Conservation (phyloP, 2,329 filamentous ascomycete species). For the Neocatenulostroma microsporum region DNA sequence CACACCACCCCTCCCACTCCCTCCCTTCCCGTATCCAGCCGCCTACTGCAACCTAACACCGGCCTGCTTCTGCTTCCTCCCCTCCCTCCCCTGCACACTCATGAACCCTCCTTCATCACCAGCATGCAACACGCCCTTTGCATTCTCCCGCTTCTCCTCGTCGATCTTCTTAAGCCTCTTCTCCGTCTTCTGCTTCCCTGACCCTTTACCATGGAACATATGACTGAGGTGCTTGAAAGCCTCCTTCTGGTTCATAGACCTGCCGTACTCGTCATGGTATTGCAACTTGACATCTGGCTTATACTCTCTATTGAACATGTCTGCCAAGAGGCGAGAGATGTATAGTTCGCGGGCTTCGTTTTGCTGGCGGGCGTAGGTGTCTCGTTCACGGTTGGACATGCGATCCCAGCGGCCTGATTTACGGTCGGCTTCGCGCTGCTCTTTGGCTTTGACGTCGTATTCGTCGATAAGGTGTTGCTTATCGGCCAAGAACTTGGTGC, state of each 20-base stretch:
- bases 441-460: constrained; percentile 68
- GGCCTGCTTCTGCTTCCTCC: constrained; percentile 54
- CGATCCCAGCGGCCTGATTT: constrained; percentile 70
- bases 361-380: constrained; percentile 80
- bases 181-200: constrained; percentile 96
- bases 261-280: constrained; percentile 83
- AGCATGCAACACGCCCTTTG: constrained; percentile 38
- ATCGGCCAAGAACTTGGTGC: constrained; percentile 70
- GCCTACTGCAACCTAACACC: constrained; percentile 56
- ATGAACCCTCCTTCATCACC: constrained; percentile 49
- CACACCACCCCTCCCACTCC: too few species aligned
- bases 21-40: too few species aligned
- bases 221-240: constrained; percentile 96
- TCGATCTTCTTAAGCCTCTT: constrained; percentile 96
- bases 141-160: constrained; percentile 72
- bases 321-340: constrained; percentile 71
- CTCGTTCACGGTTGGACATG: constrained; percentile 85
- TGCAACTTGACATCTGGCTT: constrained; percentile 84
- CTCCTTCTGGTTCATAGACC: constrained; percentile 82
- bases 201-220: constrained; percentile 97
- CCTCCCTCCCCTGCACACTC: constrained; percentile 49
- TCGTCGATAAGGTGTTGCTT: constrained; percentile 70
- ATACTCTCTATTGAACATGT: constrained; percentile 80
- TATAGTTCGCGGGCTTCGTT: constrained; percentile 83
- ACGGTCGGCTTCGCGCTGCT: constrained; percentile 84